Conservation (phyloP, 495 filamentous ascomycete genomes). For the Penicillium parvum region DNA sequence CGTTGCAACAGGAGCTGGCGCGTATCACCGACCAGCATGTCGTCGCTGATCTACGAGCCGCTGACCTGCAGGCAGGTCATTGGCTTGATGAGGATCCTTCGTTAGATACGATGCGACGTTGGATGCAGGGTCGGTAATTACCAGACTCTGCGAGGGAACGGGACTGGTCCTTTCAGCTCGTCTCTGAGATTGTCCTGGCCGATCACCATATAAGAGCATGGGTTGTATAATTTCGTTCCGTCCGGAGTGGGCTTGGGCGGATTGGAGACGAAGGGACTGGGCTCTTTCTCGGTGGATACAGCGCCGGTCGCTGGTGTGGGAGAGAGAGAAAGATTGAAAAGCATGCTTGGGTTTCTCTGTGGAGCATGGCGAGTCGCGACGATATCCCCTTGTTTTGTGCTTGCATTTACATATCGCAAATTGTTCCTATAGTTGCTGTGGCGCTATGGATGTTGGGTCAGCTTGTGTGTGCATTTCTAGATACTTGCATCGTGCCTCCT, state of each 20-base stretch:
- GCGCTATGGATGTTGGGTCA: constrained; percentile 4
- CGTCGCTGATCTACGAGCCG: constrained; percentile 57
- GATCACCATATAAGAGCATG: background rate
- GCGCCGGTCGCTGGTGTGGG: constrained; percentile 21
- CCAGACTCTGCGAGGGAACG: constrained; percentile 3
- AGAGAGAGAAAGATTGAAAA: constrained; percentile 3
- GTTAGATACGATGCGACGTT: constrained; percentile 38
- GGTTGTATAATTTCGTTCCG: constrained; percentile 7
- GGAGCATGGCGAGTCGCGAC: constrained; percentile 17
- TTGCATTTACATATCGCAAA: constrained; percentile 7
- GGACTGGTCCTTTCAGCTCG: no score
- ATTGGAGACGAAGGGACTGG: background rate
- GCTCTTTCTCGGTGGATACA: constrained; percentile 10
- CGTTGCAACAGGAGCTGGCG: constrained; percentile 58
- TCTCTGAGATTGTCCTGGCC: no score
- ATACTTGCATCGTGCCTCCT: constrained; percentile 6
- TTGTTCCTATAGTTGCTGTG: constrained; percentile 4
- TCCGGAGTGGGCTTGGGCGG: constrained; percentile 9
- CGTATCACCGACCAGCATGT: constrained; percentile 64
- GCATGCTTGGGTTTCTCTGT: constrained; percentile 14
- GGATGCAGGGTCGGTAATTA: constrained; percentile 40
- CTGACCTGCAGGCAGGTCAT: constrained; percentile 62
- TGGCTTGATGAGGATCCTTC: constrained; percentile 72
- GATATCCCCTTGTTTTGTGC: constrained; percentile 23
- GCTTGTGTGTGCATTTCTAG: background rate